A percentile compares a stretch with the other conserved stretches of the same genome.
Conservation (phyloP, 1,284 basidiomycete genomes). For the Athelia sp. region DNA sequence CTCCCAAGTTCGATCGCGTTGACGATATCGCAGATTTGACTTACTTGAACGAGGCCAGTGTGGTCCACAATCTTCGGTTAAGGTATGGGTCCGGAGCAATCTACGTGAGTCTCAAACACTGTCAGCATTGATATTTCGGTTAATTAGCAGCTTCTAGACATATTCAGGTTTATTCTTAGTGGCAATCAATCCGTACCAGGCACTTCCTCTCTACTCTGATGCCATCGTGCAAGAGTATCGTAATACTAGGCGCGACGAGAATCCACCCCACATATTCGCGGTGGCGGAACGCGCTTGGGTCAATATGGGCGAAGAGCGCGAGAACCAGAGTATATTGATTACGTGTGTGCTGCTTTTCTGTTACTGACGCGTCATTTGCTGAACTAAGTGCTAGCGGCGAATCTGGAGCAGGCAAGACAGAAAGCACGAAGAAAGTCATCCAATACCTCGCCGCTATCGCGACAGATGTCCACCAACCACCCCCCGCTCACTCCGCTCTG, state of each 20-base stretch:
- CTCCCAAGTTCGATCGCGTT: constrained; percentile 96
- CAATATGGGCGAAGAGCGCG: constrained; percentile 95
- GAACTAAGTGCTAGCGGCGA: constrained; percentile 65
- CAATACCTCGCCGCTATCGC: constrained; percentile 99
- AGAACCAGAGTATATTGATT: constrained; percentile 97
- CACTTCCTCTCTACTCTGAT: constrained; percentile 90
- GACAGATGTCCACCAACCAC: constrained; percentile 65
- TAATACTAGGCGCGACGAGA: constrained; percentile 88
- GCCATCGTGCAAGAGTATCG: constrained; percentile 93
- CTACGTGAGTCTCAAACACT: constrained; percentile 65
- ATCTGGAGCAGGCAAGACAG: constrained; percentile 98
- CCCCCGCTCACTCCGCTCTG: constrained; percentile 59
- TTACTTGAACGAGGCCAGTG: constrained; percentile 97
- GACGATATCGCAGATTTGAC: constrained; percentile 99
- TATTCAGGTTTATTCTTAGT: constrained; percentile 97
- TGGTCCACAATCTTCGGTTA: constrained; percentile 93
- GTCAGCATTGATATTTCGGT: constrained; percentile 2
- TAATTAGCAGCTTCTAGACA: constrained; percentile 49
- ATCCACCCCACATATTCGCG: constrained; percentile 96
- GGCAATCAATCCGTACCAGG: constrained; percentile 96
- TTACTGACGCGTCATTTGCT: constrained; percentile 5
- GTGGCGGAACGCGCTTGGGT: constrained; percentile 98
- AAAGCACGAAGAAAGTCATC: constrained; percentile 99
- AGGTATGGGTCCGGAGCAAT: constrained; percentile 92
- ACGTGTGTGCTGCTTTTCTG: constrained; percentile 57